phyloP scores from a whole-genome alignment of 2,329 filamentous ascomycete species.

The Ilyonectria mors-panacis region DNA sequence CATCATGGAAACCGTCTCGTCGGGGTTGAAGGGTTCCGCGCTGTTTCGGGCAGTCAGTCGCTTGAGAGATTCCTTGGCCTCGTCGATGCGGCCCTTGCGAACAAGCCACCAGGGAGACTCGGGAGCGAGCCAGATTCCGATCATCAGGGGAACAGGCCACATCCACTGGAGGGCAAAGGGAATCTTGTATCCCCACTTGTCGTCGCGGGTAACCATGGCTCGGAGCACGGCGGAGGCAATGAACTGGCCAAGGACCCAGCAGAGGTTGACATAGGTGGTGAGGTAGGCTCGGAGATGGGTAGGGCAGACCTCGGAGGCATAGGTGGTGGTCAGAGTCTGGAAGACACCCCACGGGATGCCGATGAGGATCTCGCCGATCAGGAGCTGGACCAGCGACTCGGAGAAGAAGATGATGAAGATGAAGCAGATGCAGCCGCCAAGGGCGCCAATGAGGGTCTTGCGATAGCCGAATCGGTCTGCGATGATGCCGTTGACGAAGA shows the following conservation, averaged over 20 bases:
- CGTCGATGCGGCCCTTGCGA: slow-evolving; percentile 56
- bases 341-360: slow-evolving; percentile 65
- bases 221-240: slow-evolving; percentile 61
- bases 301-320: slow-evolving; percentile 64
- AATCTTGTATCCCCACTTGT: slow-evolving; percentile 63
- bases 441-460: slow-evolving; percentile 61
- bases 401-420: slow-evolving; percentile 67
- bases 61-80: slow-evolving; percentile 56
- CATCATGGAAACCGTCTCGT: slow-evolving; percentile 66
- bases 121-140: slow-evolving; percentile 61
- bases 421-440: slow-evolving; percentile 58
- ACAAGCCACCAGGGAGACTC: slow-evolving; percentile 68
- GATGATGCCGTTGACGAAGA: slow-evolving; percentile 64
- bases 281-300: slow-evolving; percentile 64
- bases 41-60: slow-evolving; percentile 58
- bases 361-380: slow-evolving; percentile 62
- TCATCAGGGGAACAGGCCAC: slow-evolving; percentile 62
- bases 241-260: slow-evolving; percentile 66
- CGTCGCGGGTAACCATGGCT: slow-evolving; percentile 54
- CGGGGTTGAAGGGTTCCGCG: slow-evolving; percentile 53
- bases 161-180: slow-evolving; percentile 66
- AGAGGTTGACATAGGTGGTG: slow-evolving; percentile 65
- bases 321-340: slow-evolving; percentile 63
- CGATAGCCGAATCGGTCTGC: slow-evolving; percentile 64
- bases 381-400: slow-evolving; percentile 56